These are phyloP conservation scores for Termitomyces sp. DNA, from an alignment of 768 basidiomycete genomes.

Conservation along the genomic window DNA sequence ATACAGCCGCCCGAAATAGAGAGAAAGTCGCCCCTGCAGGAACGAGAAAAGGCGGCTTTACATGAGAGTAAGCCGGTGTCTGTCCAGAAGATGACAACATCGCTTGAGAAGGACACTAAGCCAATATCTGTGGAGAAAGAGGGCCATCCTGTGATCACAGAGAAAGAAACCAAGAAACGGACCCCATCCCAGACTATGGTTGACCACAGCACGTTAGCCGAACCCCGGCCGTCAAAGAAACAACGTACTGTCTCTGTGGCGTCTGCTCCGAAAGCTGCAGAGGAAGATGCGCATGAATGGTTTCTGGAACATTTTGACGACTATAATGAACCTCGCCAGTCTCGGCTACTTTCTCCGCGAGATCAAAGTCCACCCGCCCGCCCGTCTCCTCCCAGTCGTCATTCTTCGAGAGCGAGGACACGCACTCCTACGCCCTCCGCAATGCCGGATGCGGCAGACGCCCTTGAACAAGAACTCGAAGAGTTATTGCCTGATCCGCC, in stretches of 20 bases:
- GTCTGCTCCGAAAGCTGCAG: conserved; percentile 22
- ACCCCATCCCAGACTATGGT: conserved; percentile 6
- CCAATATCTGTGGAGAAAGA: background rate
- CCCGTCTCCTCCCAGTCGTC: conserved; percentile 7
- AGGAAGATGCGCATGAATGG: conserved; percentile 61
- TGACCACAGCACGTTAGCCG: background rate
- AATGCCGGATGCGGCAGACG: conserved; percentile 33
- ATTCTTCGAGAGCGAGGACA: conserved; percentile 11
- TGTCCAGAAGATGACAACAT: background rate
- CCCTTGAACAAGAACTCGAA: conserved; percentile 43
- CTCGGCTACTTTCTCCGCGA: conserved; percentile 24
- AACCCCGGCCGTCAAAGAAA: conserved; percentile 11
- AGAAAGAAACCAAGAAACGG: conserved; percentile 17
- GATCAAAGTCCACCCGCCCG: conserved; percentile 23
- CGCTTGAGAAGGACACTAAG: background rate
- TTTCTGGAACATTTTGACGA: conserved; percentile 52
- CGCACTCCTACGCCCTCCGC: conserved; percentile 19
- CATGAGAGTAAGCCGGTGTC: background rate
- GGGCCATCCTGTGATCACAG: background rate
- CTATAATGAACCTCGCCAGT: conserved; percentile 20
- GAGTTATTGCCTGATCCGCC: conserved; percentile 21
- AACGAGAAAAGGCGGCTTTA: background rate
- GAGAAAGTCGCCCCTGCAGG: background rate
- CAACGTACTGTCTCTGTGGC: conserved; percentile 5
- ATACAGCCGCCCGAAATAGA: background rate